These are phyloP conservation scores for Leptographium lundbergii DNA, from an alignment of 2,329 filamentous ascomycete species.

Conservation along the genomic window DNA sequence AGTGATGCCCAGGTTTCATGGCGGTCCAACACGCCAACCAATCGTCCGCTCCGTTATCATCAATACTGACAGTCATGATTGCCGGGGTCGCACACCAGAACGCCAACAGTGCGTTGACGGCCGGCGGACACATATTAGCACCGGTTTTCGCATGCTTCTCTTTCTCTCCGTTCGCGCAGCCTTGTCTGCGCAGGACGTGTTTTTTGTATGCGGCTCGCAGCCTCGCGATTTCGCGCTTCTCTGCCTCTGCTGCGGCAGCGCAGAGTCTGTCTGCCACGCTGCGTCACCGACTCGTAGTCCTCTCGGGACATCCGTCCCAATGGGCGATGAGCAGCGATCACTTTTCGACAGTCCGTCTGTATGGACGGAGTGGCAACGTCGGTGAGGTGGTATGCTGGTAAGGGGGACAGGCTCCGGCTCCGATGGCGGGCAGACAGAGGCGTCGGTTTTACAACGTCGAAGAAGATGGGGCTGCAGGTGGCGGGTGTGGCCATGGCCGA, in stretches of 20 bases:
- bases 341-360: background rate
- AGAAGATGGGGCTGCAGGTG: background rate
- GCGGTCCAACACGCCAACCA: background rate
- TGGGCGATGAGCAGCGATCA: background rate
- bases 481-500: background rate
- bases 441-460: background rate
- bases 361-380: background rate
- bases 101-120: background rate
- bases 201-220: background rate
- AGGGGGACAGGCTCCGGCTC: constrained; percentile 1
- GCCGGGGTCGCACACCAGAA: background rate
- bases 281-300: background rate
- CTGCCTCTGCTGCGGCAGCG: background rate
- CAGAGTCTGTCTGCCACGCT: background rate
- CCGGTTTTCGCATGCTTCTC: background rate
- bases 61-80: background rate
- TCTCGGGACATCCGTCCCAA: background rate
- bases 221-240: background rate
- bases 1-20: background rate
- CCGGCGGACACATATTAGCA: background rate
- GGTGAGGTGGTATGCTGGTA: background rate
- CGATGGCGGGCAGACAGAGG: background rate
- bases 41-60: background rate
- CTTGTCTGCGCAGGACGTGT: background rate
- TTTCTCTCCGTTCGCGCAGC: background rate